Percentiles rank a stretch among this genome's conserved stretches.
Conservation (phyloP, 257 asterid genomes). For the Solanum sejunctum region DNA sequence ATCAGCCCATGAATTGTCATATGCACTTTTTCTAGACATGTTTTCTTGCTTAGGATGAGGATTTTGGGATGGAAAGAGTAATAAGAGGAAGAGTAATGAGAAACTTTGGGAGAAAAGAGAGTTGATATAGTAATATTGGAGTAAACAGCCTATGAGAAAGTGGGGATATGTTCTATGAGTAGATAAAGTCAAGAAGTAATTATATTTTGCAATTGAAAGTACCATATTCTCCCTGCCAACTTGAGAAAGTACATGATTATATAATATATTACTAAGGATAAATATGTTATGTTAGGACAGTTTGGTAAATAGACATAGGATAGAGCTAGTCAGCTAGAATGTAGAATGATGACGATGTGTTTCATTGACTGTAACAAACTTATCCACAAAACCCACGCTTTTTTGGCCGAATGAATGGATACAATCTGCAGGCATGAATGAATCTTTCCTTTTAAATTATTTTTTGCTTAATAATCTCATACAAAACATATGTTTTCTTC, state of each 20-base stretch:
- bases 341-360: neutral
- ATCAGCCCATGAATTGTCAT: slow-evolving; percentile 70
- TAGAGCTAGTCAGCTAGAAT: neutral
- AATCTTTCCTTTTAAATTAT: neutral
- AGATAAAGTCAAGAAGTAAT: neutral
- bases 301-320: neutral
- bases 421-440: neutral
- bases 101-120: neutral
- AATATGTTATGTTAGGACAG: neutral
- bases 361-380: neutral
- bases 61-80: no score
- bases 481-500: no score
- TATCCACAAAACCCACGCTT: neutral
- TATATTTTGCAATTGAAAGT: neutral
- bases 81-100: neutral
- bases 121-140: neutral
- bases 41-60: neutral
- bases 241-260: neutral
- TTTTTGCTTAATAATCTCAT: neutral
- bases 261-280: neutral
- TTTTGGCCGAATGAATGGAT: neutral
- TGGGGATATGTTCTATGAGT: neutral
- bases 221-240: neutral
- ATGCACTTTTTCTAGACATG: neutral
- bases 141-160: neutral